Conservation (phyloP, 768 basidiomycete genomes). For the Tremella yokohamensis region DNA sequence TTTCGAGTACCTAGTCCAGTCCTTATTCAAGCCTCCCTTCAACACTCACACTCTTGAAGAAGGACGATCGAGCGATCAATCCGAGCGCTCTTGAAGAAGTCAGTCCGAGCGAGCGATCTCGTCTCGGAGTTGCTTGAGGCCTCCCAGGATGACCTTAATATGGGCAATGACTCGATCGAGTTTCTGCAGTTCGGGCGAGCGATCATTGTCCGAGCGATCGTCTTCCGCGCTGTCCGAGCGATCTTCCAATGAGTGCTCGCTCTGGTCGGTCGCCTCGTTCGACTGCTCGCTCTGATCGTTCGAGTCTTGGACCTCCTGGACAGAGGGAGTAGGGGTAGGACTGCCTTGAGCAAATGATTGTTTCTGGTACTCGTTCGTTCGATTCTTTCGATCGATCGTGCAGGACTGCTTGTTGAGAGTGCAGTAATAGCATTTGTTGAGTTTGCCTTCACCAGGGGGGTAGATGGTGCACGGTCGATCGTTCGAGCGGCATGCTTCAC, state of each 20-base stretch:
- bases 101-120: not conserved
- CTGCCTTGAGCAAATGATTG: no score
- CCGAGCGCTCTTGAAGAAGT: no score
- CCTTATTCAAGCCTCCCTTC: constrained; percentile 5
- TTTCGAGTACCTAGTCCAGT: constrained; percentile 3
- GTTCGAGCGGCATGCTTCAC: not conserved
- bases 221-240: not conserved
- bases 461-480: not conserved
- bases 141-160: not conserved
- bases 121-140: not conserved
- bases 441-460: not conserved
- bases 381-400: not conserved
- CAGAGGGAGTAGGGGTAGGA: no score
- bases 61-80: not conserved
- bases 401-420: constrained; percentile 1
- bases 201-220: constrained; percentile 1
- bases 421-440: not conserved
- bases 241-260: no score
- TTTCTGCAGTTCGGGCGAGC: not conserved
- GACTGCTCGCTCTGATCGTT: no score
- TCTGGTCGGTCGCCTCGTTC: no score
- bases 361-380: not conserved
- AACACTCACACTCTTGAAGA: constrained; percentile 6
- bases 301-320: no score
- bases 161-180: not conserved